phyloP scores from a whole-genome alignment of 2,329 filamentous ascomycete genomes.

The Pseudocercospora macadamiae region DNA sequence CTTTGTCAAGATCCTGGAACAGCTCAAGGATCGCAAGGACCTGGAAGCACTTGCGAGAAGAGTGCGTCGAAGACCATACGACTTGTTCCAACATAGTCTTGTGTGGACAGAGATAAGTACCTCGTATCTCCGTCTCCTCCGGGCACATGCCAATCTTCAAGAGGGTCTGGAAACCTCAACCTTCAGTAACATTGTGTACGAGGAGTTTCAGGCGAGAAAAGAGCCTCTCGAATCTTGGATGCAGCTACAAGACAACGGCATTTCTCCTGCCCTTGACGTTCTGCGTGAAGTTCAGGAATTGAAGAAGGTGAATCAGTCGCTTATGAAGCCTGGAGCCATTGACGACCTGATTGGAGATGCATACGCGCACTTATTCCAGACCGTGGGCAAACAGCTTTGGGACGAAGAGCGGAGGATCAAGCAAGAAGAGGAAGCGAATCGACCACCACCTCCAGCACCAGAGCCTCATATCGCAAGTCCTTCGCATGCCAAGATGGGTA shows the following conservation, averaged over 20 bases:
- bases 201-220: constrained; percentile 65
- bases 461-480: constrained; percentile 25
- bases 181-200: constrained; percentile 66
- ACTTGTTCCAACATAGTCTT: constrained; percentile 66
- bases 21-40: constrained; percentile 73
- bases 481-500: constrained; percentile 36
- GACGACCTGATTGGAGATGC: constrained; percentile 94
- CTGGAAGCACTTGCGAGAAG: constrained; percentile 78
- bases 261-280: constrained; percentile 59
- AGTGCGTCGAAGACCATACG: constrained; percentile 78
- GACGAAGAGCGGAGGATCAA: constrained; percentile 42
- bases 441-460: constrained; percentile 17
- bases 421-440: constrained; percentile 32
- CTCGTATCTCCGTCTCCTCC: constrained; percentile 62
- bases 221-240: constrained; percentile 63
- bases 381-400: constrained; percentile 64
- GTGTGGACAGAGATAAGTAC: constrained; percentile 65
- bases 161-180: constrained; percentile 66
- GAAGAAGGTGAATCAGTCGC: constrained; percentile 78
- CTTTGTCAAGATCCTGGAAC: constrained; percentile 73
- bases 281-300: constrained; percentile 69
- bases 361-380: constrained; percentile 75
- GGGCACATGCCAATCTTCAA: constrained; percentile 58
- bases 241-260: constrained; percentile 51
- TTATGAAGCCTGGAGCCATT: constrained; percentile 83